Percentiles rank a stretch among this genome's conserved stretches.
Conservation (phyloP, 2,329 filamentous ascomycete species). For the Tolypocladium tundrense region DNA sequence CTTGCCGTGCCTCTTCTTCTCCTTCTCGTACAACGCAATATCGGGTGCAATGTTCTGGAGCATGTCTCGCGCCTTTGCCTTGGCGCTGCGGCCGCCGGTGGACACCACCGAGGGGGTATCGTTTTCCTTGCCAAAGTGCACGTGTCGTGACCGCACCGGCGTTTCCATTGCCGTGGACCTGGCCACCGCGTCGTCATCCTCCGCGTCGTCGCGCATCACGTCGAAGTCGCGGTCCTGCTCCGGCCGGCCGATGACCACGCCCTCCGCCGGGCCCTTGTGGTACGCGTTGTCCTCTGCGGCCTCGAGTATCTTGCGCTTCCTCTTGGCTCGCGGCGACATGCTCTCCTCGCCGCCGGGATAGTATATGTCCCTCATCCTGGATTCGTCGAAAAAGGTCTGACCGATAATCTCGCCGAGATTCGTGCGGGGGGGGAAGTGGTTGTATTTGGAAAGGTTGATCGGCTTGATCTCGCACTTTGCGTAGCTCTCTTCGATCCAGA, state of each 20-base stretch:
- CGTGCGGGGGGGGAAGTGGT: conserved; percentile 76
- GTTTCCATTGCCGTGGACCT: conserved; percentile 24
- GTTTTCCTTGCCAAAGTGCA: conserved; percentile 66
- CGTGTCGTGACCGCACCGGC: conserved; percentile 30
- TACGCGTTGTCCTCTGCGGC: conserved; percentile 41
- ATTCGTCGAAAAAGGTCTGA: conserved; percentile 68
- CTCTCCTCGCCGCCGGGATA: conserved; percentile 49
- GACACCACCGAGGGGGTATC: conserved; percentile 60
- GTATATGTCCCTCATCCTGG: conserved; percentile 53
- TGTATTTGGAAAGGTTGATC: conserved; percentile 66
- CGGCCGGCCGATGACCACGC: conserved; percentile 32
- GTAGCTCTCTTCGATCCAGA: conserved; percentile 97
- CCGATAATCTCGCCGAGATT: conserved; percentile 91
- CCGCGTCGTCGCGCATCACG: conserved; percentile 32
- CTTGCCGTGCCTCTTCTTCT: conserved; percentile 63
- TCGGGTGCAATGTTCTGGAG: conserved; percentile 73
- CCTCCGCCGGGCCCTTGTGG: conserved; percentile 34
- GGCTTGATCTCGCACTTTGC: conserved; percentile 72
- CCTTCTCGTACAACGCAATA: conserved; percentile 84
- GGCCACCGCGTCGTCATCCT: conserved; percentile 16
- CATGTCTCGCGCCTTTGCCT: conserved; percentile 68
- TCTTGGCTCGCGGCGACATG: conserved; percentile 30
- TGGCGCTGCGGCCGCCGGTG: conserved; percentile 75
- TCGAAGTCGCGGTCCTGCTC: conserved; percentile 28
- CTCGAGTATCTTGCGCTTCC: conserved; percentile 40